Percentiles rank a stretch among this genome's conserved stretches.
Evolutionary conservation across 2,329 filamentous ascomycete genomes (phyloP).

Genomic region (Rasamsonia emersonii): DNA sequence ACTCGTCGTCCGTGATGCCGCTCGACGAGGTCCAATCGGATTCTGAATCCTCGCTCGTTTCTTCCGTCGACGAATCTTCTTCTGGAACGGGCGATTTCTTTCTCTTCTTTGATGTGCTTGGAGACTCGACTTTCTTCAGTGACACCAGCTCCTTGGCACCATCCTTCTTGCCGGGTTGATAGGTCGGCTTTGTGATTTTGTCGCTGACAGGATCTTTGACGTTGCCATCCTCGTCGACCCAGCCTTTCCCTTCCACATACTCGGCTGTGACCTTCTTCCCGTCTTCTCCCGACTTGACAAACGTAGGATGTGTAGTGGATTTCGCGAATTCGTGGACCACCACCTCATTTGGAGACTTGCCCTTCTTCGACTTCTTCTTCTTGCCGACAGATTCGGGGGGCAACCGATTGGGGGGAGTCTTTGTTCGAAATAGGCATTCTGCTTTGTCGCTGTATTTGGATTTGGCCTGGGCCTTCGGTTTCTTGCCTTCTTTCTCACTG

Average conservation of each 20-base stretch:
- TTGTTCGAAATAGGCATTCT: conserved; percentile 79
- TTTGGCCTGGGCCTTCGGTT: conserved; percentile 49
- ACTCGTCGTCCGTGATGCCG: conserved; percentile 20
- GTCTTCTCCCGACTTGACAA: conserved; percentile 54
- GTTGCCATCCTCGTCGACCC: conserved; percentile 72
- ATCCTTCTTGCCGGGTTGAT: conserved; percentile 21
- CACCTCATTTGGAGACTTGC: conserved; percentile 53
- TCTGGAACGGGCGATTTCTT: background rate
- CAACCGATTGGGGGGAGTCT: conserved; percentile 54
- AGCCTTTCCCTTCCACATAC: conserved; percentile 78
- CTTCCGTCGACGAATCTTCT: conserved; percentile 7
- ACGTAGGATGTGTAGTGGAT: conserved; percentile 72
- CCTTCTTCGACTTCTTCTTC: conserved; percentile 49
- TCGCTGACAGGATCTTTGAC: conserved; percentile 45
- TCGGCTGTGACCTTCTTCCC: conserved; percentile 46
- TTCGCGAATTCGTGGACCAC: conserved; percentile 86
- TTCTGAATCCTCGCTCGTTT: conserved; percentile 17
- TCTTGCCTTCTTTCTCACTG: conserved; percentile 47
- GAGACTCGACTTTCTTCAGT: conserved; percentile 7
- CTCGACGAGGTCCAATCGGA: conserved; percentile 29
- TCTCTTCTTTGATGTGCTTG: background rate
- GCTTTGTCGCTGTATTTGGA: conserved; percentile 73
- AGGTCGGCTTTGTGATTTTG: conserved; percentile 20
- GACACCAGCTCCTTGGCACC: conserved; percentile 14
- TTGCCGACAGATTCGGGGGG: conserved; percentile 17